Conservation (phyloP, 2,329 filamentous ascomycete genomes). For the Cytospora leucostoma region DNA sequence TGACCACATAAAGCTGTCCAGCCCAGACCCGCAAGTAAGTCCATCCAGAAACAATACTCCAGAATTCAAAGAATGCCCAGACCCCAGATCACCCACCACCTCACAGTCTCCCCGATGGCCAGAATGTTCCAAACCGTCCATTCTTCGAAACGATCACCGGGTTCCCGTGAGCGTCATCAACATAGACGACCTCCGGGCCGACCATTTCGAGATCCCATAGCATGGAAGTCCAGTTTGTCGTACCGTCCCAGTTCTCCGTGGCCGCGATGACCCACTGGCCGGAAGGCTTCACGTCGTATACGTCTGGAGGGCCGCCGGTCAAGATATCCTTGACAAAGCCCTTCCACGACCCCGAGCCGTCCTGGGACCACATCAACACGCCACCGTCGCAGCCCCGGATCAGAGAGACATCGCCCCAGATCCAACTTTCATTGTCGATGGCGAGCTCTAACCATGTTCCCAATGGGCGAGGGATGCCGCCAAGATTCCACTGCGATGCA, state of each 20-base stretch:
- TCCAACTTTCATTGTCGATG: slow-evolving; percentile 30
- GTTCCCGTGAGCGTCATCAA: slow-evolving; percentile 33
- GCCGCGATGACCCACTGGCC: slow-evolving; percentile 33
- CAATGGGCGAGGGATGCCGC: slow-evolving; percentile 32
- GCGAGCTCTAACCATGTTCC: slow-evolving; percentile 35
- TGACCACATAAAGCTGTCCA: not conserved
- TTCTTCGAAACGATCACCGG: slow-evolving; percentile 33
- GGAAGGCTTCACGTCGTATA: slow-evolving; percentile 29
- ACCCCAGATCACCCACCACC: not conserved
- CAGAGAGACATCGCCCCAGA: slow-evolving; percentile 35
- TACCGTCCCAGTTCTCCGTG: slow-evolving; percentile 31
- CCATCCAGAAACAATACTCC: not conserved
- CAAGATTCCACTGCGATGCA: slow-evolving; percentile 28
- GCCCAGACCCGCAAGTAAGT: not conserved
- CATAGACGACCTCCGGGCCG: slow-evolving; percentile 32
- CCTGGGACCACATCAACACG: slow-evolving; percentile 30
- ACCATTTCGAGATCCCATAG: slow-evolving; percentile 32
- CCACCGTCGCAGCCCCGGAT: slow-evolving; percentile 35
- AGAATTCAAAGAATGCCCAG: not conserved
- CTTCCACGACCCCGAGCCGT: slow-evolving; percentile 32
- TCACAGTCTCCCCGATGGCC: slow-evolving; percentile 23
- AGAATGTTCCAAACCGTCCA: slow-evolving; percentile 27
- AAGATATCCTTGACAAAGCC: slow-evolving; percentile 33
- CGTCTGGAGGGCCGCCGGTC: slow-evolving; percentile 30
- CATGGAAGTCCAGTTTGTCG: slow-evolving; percentile 30